phyloP scores from a whole-genome alignment of 2,329 filamentous ascomycete species.

The Parastagonospora avenae region DNA sequence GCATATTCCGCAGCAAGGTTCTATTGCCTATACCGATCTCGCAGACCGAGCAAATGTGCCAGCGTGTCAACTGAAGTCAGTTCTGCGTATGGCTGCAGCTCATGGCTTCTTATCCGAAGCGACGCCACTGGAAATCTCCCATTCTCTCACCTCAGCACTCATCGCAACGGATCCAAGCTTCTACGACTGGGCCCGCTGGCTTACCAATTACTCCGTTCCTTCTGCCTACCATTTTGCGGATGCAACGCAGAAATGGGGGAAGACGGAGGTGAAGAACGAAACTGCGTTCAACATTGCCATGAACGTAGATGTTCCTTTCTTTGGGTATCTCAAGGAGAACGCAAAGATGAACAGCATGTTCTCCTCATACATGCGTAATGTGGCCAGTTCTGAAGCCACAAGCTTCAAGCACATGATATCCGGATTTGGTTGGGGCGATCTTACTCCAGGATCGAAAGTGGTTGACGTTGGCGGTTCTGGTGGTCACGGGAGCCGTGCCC shows the following conservation, averaged over 20 bases:
- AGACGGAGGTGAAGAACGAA: conserved; percentile 2
- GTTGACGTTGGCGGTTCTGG: conserved; percentile 5
- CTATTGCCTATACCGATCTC: conserved; percentile 1
- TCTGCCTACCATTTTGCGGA: conserved; percentile 2
- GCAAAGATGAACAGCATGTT: background rate
- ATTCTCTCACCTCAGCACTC: background rate
- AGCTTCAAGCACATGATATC: conserved; percentile 2
- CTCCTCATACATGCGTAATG: conserved; percentile 2
- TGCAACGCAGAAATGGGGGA: conserved; percentile 9
- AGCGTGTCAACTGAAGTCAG: background rate
- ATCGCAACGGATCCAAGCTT: background rate
- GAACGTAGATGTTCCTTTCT: conserved; percentile 5
- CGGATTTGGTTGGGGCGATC: conserved; percentile 2
- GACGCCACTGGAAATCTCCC: background rate
- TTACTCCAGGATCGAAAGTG: background rate
- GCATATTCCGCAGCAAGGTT: background rate
- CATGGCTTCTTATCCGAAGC: background rate
- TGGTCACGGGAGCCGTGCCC: conserved; percentile 8
- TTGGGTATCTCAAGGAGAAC: conserved; percentile 5
- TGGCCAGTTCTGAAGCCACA: conserved; percentile 1
- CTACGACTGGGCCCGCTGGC: background rate
- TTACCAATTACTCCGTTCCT: conserved; percentile 1
- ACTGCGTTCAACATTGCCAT: conserved; percentile 10
- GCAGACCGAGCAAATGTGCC: background rate
- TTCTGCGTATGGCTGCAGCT: conserved; percentile 1